phyloP scores from a whole-genome alignment of 495 filamentous ascomycete species.

The Neurospora sp. region DNA sequence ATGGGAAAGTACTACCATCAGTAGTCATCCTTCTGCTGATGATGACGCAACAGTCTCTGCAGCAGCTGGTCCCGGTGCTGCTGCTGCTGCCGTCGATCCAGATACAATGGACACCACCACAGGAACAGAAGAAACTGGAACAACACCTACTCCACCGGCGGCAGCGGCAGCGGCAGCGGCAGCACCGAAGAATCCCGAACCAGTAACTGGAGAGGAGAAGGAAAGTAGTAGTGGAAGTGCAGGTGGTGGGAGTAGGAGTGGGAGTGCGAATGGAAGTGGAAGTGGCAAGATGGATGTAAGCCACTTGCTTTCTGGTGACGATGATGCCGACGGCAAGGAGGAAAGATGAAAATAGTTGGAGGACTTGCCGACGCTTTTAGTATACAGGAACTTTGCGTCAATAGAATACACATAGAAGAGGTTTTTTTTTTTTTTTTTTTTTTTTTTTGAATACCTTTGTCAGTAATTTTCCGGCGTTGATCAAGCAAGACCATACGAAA shows the following conservation, averaged over 20 bases:
- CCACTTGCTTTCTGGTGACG: conserved; percentile 7
- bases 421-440: neutral
- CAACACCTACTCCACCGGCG: neutral
- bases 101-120: neutral
- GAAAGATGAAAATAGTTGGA: neutral
- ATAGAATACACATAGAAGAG: neutral
- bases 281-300: conserved; percentile 15
- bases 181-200: neutral
- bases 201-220: neutral
- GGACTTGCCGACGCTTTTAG: neutral
- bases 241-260: neutral
- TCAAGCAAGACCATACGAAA: neutral
- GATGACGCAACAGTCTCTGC: no score
- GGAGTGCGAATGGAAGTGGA: neutral
- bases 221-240: neutral
- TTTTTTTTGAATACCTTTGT: neutral
- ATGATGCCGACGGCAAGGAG: neutral
- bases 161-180: neutral
- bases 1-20: no score
- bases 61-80: no score
- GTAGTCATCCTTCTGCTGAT: no score
- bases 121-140: neutral
- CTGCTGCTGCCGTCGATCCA: neutral
- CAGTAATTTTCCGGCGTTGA: neutral
- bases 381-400: neutral